Percentiles rank a stretch among this genome's conserved stretches.
Conservation (phyloP, 75 land plant genomes). For the Cupressus sempervirens region DNA sequence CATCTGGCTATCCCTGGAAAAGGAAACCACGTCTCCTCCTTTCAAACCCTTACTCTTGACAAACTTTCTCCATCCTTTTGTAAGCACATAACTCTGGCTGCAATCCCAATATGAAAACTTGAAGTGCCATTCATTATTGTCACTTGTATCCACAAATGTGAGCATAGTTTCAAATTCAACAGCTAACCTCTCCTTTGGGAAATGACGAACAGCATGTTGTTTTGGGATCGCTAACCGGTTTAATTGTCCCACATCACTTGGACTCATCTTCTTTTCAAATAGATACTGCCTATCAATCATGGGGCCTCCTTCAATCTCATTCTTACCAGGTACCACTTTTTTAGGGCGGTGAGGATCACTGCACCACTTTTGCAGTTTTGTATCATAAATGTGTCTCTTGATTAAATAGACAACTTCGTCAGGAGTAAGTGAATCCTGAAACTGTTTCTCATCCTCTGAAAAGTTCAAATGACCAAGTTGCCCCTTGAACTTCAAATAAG, state of each 20-base stretch:
- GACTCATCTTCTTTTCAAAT: neutral
- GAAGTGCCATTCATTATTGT: constrained; percentile 36
- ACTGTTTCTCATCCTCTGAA: neutral
- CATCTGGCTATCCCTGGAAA: constrained; percentile 15
- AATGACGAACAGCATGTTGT: neutral
- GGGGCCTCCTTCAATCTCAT: too few species aligned
- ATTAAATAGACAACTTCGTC: too few species aligned
- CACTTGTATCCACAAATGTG: neutral
- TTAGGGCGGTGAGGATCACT: neutral
- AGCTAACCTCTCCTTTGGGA: neutral
- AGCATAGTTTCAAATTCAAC: neutral
- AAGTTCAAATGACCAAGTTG: neutral
- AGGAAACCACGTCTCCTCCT: constrained; percentile 43
- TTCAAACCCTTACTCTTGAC: constrained; percentile 60
- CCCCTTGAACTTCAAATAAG: neutral
- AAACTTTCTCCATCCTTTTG: constrained; percentile 70
- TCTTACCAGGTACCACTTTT: neutral
- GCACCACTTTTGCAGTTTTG: neutral
- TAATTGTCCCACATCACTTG: neutral
- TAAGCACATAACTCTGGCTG: constrained; percentile 67
- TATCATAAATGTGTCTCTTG: neutral
- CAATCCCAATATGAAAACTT: constrained; percentile 70
- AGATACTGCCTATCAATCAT: neutral
- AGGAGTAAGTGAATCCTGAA: too few species aligned
- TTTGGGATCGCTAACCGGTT: neutral